Percentiles rank a stretch among this genome's conserved stretches.
phyloP scores from a whole-genome alignment of 2,329 filamentous ascomycete genomes.

The Microdochium nivale region DNA sequence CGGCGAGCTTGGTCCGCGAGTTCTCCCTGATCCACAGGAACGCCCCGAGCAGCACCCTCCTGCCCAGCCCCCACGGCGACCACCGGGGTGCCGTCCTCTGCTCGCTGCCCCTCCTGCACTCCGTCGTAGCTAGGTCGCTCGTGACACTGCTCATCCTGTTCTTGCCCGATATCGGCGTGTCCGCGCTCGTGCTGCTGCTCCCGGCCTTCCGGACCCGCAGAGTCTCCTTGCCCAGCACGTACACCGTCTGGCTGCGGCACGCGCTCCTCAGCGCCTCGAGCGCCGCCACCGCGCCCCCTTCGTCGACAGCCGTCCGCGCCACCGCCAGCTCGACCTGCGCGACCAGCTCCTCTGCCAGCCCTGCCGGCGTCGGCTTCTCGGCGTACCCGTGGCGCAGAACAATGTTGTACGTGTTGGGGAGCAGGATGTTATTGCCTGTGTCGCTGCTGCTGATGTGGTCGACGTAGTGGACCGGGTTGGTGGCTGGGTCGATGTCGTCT shows the following conservation, averaged over 20 bases:
- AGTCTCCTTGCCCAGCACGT: constrained; percentile 49
- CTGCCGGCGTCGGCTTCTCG: constrained; percentile 55
- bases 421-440: constrained; percentile 29
- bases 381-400: constrained; percentile 62
- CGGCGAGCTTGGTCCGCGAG: constrained; percentile 53
- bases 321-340: constrained; percentile 45
- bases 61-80: not conserved
- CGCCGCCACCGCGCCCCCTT: constrained; percentile 20
- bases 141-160: not conserved
- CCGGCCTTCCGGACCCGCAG: constrained; percentile 34
- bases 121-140: not conserved
- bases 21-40: constrained; percentile 58
- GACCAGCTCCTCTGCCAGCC: constrained; percentile 44
- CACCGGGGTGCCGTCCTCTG: not conserved
- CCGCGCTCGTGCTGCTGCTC: not conserved
- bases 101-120: not conserved
- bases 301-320: constrained; percentile 18
- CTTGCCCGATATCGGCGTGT: too few relatives aligned
- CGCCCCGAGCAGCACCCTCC: constrained; percentile 30
- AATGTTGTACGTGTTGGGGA: constrained; percentile 56
- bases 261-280: constrained; percentile 24
- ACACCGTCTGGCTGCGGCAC: constrained; percentile 34
- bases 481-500: not conserved
- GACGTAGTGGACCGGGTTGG: not conserved
- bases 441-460: not conserved